Base-by-base conservation (phyloP, 1,284 basidiomycete species). In the Sporisorium reilianum region DNA sequence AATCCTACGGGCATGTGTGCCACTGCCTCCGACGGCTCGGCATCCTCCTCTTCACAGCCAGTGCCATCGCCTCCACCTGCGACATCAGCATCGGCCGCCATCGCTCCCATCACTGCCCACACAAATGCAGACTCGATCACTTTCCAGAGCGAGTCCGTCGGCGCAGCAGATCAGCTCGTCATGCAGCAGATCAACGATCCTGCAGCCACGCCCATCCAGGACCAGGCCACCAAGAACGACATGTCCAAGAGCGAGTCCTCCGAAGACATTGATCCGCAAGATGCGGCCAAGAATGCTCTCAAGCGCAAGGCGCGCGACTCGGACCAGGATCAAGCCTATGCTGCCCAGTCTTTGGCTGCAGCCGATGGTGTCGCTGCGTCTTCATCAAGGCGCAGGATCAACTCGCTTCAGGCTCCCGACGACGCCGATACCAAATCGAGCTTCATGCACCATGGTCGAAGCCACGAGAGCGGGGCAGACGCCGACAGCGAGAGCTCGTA, bases 401-500 rank as follows among this genome's bases (percentile, higher is more conserved):
- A 64, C 41, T 32, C 28, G 20, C 26, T 32, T 7, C n/a, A 12
- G 4, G 30, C 57, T 23, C 25, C n/a, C 25, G 48, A 52, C 3
- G 38, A 54, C 3, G 36, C 30, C n/a, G 30, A 55, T 38, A 36
- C 32, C 62, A 60, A 64, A 18, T 55, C 56, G 20, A 32, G 44
- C 16, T 32, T 42, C 36, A 66, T 62, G 63, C 63, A 60, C 30
- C 51, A 62, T 1, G 63, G 55, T n/a, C 65, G 48, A n/a, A 73
- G 69, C 41, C 64, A 57, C 26, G 76, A 75, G 38, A 67, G 64
- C 34, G 67, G 72, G 0, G 76, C 70, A 54, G 72, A 75, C 36
- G 72, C 76, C 6, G 76, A 71, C 56, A 68, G 65, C 58, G 67
- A 71, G 23, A 70, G 66, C 58, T 75, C 67, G 3, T 70, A 51